Conservation (phyloP, 164 flowering plant species). For the Umbilicus rupestris region DNA sequence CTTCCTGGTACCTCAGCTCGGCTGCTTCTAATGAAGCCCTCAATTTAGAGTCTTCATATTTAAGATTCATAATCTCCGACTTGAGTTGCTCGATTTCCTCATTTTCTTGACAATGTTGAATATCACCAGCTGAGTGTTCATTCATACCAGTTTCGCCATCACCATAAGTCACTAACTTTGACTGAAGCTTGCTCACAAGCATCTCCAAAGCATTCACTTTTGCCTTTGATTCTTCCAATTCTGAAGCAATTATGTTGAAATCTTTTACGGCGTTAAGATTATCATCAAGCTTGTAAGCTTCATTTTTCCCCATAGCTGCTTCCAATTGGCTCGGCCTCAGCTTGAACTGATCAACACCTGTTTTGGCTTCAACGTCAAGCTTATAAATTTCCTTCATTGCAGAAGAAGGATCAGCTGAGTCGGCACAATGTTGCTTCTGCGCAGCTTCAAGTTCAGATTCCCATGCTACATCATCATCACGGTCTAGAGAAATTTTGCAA, state of each 20-base stretch:
- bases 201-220: conserved; percentile 25
- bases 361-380: conserved; percentile 20
- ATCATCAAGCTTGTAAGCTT: conserved; percentile 22
- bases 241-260: conserved; percentile 14
- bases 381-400: conserved; percentile 33
- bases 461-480: conserved; percentile 51
- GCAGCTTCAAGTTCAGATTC: conserved; percentile 53
- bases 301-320: conserved; percentile 17
- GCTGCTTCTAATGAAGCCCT: conserved; percentile 31
- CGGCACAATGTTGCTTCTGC: conserved; percentile 46
- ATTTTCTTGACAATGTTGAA: conserved; percentile 6
- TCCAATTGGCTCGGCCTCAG: conserved; percentile 25
- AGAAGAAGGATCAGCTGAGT: conserved; percentile 29
- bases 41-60: conserved; percentile 20
- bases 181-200: conserved; percentile 23
- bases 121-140: conserved; percentile 3
- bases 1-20: conserved; percentile 36
- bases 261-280: conserved; percentile 17
- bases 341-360: conserved; percentile 19
- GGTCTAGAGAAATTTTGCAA: conserved; percentile 47
- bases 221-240: conserved; percentile 28
- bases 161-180: conserved; percentile 10
- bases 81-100: conserved; percentile 17
- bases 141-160: neutral
- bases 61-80: conserved; percentile 18